A percentile compares a stretch with the other conserved stretches of the same genome.
Conservation (phyloP, 805 yeast genomes). For the Millerago galiae region DNA sequence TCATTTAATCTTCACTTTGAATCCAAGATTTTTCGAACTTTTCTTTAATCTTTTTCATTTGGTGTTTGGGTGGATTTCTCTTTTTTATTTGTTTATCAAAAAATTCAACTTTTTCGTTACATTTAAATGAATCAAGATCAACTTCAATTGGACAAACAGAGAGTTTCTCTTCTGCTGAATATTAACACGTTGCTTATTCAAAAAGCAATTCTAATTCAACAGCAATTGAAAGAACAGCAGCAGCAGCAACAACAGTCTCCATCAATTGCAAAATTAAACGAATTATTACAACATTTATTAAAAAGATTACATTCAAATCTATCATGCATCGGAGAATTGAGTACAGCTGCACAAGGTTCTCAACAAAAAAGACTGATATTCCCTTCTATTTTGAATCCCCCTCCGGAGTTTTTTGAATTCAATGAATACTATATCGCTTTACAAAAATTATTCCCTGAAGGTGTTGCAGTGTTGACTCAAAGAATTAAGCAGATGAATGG, state of each 20-base stretch:
- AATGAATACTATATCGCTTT: slow-evolving; percentile 19
- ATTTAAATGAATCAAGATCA: slow-evolving; percentile 14
- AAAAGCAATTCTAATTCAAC: slow-evolving; percentile 19
- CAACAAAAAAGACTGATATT: slow-evolving; percentile 13
- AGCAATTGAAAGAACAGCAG: slow-evolving; percentile 16
- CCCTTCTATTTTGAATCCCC: slow-evolving; percentile 21
- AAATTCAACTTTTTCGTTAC: neutral
- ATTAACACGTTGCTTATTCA: slow-evolving; percentile 23
- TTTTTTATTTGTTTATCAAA: too few relatives aligned
- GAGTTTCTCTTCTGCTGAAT: slow-evolving; percentile 18
- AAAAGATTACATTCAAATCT: slow-evolving; percentile 24
- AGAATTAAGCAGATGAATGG: slow-evolving; percentile 8
- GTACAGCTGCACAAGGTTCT: slow-evolving; percentile 2
- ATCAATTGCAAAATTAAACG: slow-evolving; percentile 13
- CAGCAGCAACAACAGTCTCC: slow-evolving; percentile 9
- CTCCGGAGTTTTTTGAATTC: slow-evolving; percentile 21
- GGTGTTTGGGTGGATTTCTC: neutral
- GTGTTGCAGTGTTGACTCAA: slow-evolving; percentile 14
- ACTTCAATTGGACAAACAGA: slow-evolving; percentile 17
- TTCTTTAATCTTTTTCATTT: neutral
- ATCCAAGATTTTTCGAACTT: neutral
- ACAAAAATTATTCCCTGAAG: slow-evolving; percentile 24
- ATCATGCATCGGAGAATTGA: slow-evolving; percentile 24
- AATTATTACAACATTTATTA: slow-evolving; percentile 18
- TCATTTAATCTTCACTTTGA: slow-evolving; percentile 1